Percentiles rank a stretch among this genome's conserved stretches.
Conservation (phyloP, 148 eudicot species). For the Cornus florida region DNA sequence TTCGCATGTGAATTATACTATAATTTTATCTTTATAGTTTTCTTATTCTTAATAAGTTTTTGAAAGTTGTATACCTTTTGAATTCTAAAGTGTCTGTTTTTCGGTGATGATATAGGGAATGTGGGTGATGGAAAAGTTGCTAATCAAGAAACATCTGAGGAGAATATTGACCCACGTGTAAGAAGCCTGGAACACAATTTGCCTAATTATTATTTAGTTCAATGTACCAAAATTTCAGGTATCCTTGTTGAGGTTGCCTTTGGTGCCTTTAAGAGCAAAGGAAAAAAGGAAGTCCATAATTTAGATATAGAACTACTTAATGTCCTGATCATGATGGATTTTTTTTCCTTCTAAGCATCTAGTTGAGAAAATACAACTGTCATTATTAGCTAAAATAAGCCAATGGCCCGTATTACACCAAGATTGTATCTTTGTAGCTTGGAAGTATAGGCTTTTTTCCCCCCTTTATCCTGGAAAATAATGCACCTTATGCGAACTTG, state of each 20-base stretch:
- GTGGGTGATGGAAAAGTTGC: slow-evolving; percentile 22
- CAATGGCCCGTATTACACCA: not conserved
- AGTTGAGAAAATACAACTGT: not conserved
- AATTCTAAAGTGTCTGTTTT: not conserved
- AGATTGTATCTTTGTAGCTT: not conserved
- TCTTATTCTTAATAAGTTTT: not conserved
- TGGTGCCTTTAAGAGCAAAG: not conserved
- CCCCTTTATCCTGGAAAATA: too few relatives aligned
- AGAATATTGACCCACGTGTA: slow-evolving; percentile 36
- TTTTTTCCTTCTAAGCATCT: not conserved
- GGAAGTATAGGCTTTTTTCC: too few relatives aligned
- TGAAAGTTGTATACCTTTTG: not conserved
- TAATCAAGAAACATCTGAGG: slow-evolving; percentile 29
- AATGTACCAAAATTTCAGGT: not conserved
- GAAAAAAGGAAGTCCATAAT: not conserved
- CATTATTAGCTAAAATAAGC: not conserved
- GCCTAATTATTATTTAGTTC: not conserved
- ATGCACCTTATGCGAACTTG: too few relatives aligned
- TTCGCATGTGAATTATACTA: not conserved
- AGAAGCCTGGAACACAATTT: slow-evolving; percentile 10
- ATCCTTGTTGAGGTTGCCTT: slow-evolving; percentile 3
- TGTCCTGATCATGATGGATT: not conserved
- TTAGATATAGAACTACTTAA: not conserved
- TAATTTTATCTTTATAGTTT: not conserved
- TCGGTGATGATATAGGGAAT: slow-evolving; percentile 35